Evolutionary conservation across 495 filamentous ascomycete species (phyloP).

Genomic region (Penicillium cataractarum): DNA sequence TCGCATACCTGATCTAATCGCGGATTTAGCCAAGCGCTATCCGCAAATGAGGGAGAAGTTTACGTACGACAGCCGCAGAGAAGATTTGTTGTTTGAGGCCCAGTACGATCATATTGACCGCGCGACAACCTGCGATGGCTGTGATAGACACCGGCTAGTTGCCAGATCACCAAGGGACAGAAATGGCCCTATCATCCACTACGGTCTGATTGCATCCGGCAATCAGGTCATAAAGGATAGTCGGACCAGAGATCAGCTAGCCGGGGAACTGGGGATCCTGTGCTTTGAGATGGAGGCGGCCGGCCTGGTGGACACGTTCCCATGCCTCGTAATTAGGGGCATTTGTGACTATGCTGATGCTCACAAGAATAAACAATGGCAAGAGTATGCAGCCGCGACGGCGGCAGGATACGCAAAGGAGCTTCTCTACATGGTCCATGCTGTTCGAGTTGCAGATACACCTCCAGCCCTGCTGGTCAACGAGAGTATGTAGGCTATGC

Average conservation of each 20-base stretch:
- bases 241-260: background rate
- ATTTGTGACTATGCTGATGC: conserved; percentile 44
- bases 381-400: conserved; percentile 35
- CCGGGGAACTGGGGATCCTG: background rate
- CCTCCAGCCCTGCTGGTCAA: background rate
- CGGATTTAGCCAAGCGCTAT: background rate
- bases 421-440: conserved; percentile 26
- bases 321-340: conserved; percentile 39
- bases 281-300: conserved; percentile 4
- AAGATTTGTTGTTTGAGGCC: conserved; percentile 9
- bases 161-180: background rate
- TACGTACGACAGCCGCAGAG: background rate
- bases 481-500: background rate
- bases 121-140: background rate
- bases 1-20: background rate
- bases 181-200: background rate
- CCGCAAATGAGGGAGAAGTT: background rate
- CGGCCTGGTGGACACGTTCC: conserved; percentile 21
- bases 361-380: conserved; percentile 44
- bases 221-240: background rate
- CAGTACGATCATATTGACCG: conserved; percentile 7
- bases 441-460: conserved; percentile 7
- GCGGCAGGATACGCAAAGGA: conserved; percentile 38
- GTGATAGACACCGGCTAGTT: background rate
- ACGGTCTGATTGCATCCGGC: conserved; percentile 3